Percentiles rank a stretch among this genome's conserved stretches.
These are phyloP conservation scores for Fusarium torreyae DNA, from an alignment of 2,329 filamentous ascomycete genomes.

Conservation along the genomic window DNA sequence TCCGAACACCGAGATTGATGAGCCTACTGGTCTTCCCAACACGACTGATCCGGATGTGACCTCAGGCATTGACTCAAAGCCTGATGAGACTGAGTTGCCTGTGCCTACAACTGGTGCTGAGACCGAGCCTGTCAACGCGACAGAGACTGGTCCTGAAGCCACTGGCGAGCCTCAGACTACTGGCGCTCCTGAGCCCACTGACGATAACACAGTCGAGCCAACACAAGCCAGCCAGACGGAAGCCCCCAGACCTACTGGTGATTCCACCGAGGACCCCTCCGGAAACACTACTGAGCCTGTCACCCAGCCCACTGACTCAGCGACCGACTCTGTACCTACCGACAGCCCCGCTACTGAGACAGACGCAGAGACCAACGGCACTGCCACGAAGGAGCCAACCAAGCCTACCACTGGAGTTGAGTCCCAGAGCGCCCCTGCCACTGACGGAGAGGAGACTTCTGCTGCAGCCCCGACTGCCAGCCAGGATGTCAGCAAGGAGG, in stretches of 20 bases:
- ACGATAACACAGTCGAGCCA: slow-evolving; percentile 5
- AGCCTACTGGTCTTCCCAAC: slow-evolving; percentile 29
- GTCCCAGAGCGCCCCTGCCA: slow-evolving; percentile 13
- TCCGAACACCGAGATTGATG: slow-evolving; percentile 12
- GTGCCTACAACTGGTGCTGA: slow-evolving; percentile 21
- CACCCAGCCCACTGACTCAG: slow-evolving; percentile 23
- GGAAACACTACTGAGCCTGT: slow-evolving; percentile 28
- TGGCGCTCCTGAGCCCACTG: slow-evolving; percentile 13
- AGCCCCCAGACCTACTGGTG: slow-evolving; percentile 22
- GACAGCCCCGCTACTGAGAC: slow-evolving; percentile 29
- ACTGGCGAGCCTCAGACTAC: slow-evolving; percentile 31
- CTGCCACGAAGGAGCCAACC: slow-evolving; percentile 32
- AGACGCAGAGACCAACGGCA: slow-evolving; percentile 34
- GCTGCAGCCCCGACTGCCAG: neutral
- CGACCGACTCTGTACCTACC: slow-evolving; percentile 15
- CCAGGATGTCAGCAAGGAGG: neutral
- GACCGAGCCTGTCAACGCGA: slow-evolving; percentile 25
- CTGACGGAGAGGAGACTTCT: slow-evolving; percentile 1
- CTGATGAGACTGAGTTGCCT: slow-evolving; percentile 18
- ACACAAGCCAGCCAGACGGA: slow-evolving; percentile 17
- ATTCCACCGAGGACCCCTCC: slow-evolving; percentile 12
- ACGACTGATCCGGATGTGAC: slow-evolving; percentile 26
- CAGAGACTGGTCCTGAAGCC: slow-evolving; percentile 15
- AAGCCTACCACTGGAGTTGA: slow-evolving; percentile 21
- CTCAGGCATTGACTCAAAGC: slow-evolving; percentile 16